Conservation (phyloP, 202 grass and related monocot genomes). For the Thinopyrum obtusiflorum region DNA sequence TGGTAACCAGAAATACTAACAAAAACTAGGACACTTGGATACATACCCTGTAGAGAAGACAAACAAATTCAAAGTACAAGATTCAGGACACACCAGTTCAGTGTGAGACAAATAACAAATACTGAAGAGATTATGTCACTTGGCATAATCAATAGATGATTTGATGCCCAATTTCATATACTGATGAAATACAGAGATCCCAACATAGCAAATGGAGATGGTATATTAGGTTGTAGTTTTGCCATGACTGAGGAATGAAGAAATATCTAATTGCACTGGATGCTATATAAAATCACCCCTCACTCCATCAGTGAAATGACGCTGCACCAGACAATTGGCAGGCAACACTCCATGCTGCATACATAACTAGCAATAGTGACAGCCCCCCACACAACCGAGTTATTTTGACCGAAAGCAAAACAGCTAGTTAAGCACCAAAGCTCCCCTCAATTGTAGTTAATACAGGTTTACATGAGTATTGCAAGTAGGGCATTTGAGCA, state of each 20-base stretch:
- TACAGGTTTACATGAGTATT: neutral
- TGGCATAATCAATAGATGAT: neutral
- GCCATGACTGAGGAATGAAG: neutral
- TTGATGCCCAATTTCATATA: neutral
- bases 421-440: neutral
- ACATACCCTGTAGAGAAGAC: neutral
- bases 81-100: neutral
- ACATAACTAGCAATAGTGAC: constrained; percentile 4
- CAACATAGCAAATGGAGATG: neutral
- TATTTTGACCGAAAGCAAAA: neutral
- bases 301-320: neutral
- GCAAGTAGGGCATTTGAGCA: constrained; percentile 1
- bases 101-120: neutral
- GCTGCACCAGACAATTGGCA: constrained; percentile 5
- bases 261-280: constrained; percentile 4
- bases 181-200: constrained; percentile 2
- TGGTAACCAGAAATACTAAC: neutral
- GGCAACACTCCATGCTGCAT: neutral
- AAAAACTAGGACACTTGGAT: neutral
- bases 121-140: neutral
- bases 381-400: neutral
- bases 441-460: neutral
- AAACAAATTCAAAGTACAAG: neutral
- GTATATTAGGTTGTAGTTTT: neutral
- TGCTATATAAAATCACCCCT: neutral